Evolutionary conservation across 352 stramenopile species (phyloP), one percentile per base, ranked within the genome.

Genomic region (Phytopythium ostracodes): DNA sequence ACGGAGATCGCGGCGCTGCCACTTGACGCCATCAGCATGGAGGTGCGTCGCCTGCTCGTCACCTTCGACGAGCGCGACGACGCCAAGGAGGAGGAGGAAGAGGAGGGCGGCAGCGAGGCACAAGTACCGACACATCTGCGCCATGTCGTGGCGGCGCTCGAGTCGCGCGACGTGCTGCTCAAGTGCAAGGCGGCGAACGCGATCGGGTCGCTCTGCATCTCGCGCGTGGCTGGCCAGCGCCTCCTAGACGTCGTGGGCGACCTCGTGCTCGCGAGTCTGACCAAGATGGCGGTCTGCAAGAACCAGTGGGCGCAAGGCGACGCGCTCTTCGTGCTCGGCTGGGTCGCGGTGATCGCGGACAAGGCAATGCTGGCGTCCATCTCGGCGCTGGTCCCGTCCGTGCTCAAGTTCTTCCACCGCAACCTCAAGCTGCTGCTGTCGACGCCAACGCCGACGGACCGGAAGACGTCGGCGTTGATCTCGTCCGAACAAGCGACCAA

Each of bases 131-230:
- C 27, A 44, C 24, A 42, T 20, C 35, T 63, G 47, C 44, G 24
- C 49, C 54, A 38, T 29, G 44, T 52, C 49, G 66, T 73, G 50
- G 44, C 22, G 38, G 61, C 53, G 54, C 57, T 92, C 31, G 65
- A 56, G 54, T 72, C 71, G 31, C 81, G 83, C 20, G 83, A 92
- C 56, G 79, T 92, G 56, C 74, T 81, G 53, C 70, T 92, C 22
- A 92, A 92, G 57, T 92, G 83, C 67, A 92, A 92, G 59, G 83
- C 81, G 8, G 83, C 83, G 14, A 92, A 84, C 52, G 81, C 83
- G 4, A 71, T 92, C 18, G 83, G 83, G 3, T 87, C 83, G 40
- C 63, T 92, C 44, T 91, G 83, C 50, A 87, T 84, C 57, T 92
- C 83, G 5, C 76, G 83, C 8, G 81, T 92, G 29, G 83, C 83